phyloP scores from a whole-genome alignment of 495 filamentous ascomycete genomes.

The Aspergillus sclerotiicarbonarius region DNA sequence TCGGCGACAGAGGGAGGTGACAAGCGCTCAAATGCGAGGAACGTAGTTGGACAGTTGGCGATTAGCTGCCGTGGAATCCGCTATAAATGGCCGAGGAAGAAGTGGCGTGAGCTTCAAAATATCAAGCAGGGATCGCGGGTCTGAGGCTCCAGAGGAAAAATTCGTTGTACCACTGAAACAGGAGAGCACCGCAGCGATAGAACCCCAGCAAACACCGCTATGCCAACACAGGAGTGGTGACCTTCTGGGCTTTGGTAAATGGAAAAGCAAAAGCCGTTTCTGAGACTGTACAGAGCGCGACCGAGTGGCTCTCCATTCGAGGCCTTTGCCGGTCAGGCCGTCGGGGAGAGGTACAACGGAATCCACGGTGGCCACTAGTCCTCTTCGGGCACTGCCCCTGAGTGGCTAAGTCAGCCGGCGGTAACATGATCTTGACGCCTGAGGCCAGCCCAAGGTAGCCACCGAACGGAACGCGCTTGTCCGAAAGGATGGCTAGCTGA shows the following conservation, averaged over 20 bases:
- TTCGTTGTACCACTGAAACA: background rate
- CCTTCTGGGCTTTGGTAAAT: background rate
- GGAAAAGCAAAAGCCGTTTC: background rate
- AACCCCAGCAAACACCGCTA: background rate
- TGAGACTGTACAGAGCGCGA: background rate
- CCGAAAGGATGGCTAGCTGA: too few relatives aligned
- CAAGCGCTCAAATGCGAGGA: conserved; percentile 7
- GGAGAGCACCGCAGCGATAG: background rate
- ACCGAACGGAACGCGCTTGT: too few relatives aligned
- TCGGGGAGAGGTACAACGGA: background rate
- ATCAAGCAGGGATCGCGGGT: conserved; percentile 17
- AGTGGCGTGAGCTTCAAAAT: conserved; percentile 29
- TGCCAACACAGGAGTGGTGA: background rate
- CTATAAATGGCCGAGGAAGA: conserved; percentile 17
- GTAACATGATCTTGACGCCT: background rate
- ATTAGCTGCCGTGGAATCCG: conserved; percentile 9
- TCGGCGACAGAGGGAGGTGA: conserved; percentile 1
- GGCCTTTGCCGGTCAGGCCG: background rate
- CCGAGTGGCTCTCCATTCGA: background rate
- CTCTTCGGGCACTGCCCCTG: background rate
- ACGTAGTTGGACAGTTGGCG: conserved; percentile 11
- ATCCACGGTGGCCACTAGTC: background rate
- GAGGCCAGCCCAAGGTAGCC: background rate
- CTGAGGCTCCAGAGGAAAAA: conserved; percentile 21
- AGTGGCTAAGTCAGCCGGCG: background rate